Evolutionary conservation across 2,329 filamentous ascomycete species (phyloP).

Genomic region (Dactylellina leptospora): DNA sequence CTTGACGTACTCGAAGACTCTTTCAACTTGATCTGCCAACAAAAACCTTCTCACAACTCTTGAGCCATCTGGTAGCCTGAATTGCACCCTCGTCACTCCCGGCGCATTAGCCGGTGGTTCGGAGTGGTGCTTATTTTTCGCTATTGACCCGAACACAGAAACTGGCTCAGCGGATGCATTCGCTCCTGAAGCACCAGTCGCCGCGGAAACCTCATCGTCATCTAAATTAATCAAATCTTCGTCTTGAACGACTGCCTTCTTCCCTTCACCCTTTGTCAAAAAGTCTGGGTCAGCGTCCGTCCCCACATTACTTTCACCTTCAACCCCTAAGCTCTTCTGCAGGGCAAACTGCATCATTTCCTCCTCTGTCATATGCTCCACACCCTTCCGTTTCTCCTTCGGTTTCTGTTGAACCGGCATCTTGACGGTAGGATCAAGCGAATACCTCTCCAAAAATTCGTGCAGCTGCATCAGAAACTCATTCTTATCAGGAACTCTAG

Average conservation of each 20-base stretch:
- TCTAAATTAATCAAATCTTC: constrained; percentile 61
- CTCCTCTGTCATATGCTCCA: constrained; percentile 92
- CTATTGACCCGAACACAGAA: constrained; percentile 74
- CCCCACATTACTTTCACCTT: constrained; percentile 61
- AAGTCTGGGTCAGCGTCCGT: constrained; percentile 80
- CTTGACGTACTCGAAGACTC: constrained; percentile 97
- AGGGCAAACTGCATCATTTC: constrained; percentile 96
- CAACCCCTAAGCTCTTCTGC: constrained; percentile 77
- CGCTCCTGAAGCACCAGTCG: constrained; percentile 53
- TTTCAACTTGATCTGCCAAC: constrained; percentile 76
- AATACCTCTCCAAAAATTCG: constrained; percentile 97
- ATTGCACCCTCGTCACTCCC: constrained; percentile 87
- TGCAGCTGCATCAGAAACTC: constrained; percentile 92
- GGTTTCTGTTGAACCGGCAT: constrained; percentile 77
- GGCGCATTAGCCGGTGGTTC: constrained; percentile 78
- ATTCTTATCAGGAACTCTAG: constrained; percentile 76
- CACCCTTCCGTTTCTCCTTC: constrained; percentile 78
- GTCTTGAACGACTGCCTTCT: constrained; percentile 66
- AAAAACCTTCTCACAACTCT: constrained; percentile 87
- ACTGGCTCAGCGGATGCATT: constrained; percentile 58
- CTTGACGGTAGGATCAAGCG: constrained; percentile 83
- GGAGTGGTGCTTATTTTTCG: constrained; percentile 74
- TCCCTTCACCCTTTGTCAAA: constrained; percentile 73
- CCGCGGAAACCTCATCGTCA: constrained; percentile 55
- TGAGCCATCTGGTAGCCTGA: constrained; percentile 78